A percentile compares a stretch with the other conserved stretches of the same genome.
phyloP scores from a whole-genome alignment of 208 protist species.

The Leishmania martiniquensis region DNA sequence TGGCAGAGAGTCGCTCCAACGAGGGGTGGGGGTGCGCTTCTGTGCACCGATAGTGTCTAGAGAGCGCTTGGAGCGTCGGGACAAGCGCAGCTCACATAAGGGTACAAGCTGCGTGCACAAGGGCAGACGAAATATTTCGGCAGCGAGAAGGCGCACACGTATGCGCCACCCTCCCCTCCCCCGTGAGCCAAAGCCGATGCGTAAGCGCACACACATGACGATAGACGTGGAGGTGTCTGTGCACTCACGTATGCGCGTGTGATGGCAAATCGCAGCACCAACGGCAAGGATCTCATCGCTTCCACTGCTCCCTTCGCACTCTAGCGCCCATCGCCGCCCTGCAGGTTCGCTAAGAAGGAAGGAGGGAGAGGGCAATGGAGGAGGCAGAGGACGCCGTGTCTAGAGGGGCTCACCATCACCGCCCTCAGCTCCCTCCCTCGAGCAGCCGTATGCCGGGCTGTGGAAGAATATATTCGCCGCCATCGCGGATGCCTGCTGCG shows the following conservation, averaged over 20 bases:
- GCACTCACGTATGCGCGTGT: background rate
- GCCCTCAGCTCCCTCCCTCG: background rate
- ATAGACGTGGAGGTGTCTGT: background rate
- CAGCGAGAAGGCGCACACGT: background rate
- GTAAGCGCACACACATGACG: too few species aligned
- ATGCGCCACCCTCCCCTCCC: background rate
- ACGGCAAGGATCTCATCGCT: background rate
- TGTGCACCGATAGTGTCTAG: background rate
- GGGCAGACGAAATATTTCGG: background rate
- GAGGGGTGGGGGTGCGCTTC: too few species aligned
- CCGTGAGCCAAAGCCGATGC: too few species aligned
- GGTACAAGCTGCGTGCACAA: background rate
- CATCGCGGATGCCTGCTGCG: background rate
- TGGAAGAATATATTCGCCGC: background rate
- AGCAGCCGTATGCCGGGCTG: too few species aligned
- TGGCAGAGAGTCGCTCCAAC: too few species aligned
- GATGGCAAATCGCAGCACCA: background rate
- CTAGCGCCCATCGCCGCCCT: background rate
- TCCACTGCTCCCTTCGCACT: background rate
- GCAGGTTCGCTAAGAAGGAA: background rate
- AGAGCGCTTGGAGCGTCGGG: background rate
- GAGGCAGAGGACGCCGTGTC: background rate
- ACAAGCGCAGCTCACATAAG: background rate
- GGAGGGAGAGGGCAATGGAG: background rate
- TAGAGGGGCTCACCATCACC: background rate